Evolutionary conservation across 2,329 filamentous ascomycete genomes (phyloP).

Genomic region (Colletotrichum sp.): DNA sequence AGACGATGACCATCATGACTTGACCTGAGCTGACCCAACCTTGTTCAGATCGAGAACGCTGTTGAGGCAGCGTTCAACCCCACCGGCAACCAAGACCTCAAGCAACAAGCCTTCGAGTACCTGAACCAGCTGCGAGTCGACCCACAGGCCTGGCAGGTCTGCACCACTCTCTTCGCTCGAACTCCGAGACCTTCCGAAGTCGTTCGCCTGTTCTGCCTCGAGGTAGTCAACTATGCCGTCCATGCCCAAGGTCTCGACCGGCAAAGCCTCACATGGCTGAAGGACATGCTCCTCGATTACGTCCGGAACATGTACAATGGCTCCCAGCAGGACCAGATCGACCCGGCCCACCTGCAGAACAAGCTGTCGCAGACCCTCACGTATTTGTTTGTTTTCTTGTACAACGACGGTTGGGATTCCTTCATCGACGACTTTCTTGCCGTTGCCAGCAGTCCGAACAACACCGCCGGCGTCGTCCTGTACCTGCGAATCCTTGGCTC

Average conservation of each 20-base stretch:
- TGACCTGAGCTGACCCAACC: neutral
- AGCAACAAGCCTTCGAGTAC: conserved; percentile 83
- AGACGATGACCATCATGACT: neutral
- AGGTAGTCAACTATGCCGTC: conserved; percentile 91
- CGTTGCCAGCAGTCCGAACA: conserved; percentile 70
- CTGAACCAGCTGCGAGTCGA: conserved; percentile 80
- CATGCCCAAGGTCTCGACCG: conserved; percentile 79
- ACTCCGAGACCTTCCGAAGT: conserved; percentile 79
- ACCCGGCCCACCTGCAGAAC: conserved; percentile 85
- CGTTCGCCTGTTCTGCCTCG: conserved; percentile 86
- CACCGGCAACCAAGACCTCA: conserved; percentile 74
- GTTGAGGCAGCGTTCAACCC: conserved; percentile 94
- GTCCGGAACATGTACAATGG: conserved; percentile 76
- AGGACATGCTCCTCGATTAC: conserved; percentile 83
- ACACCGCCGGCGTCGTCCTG: conserved; percentile 74
- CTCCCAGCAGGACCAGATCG: conserved; percentile 61
- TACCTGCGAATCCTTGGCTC: conserved; percentile 89
- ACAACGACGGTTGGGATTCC: conserved; percentile 82
- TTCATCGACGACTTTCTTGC: conserved; percentile 91
- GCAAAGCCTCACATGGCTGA: conserved; percentile 75
- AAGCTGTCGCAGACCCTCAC: conserved; percentile 97
- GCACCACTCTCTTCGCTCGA: conserved; percentile 83
- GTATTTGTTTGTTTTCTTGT: conserved; percentile 87
- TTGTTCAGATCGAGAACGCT: conserved; percentile 82
- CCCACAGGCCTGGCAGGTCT: conserved; percentile 88